Conservation (phyloP, 352 stramenopile genomes). For the Globisporangium recalcitrans region DNA sequence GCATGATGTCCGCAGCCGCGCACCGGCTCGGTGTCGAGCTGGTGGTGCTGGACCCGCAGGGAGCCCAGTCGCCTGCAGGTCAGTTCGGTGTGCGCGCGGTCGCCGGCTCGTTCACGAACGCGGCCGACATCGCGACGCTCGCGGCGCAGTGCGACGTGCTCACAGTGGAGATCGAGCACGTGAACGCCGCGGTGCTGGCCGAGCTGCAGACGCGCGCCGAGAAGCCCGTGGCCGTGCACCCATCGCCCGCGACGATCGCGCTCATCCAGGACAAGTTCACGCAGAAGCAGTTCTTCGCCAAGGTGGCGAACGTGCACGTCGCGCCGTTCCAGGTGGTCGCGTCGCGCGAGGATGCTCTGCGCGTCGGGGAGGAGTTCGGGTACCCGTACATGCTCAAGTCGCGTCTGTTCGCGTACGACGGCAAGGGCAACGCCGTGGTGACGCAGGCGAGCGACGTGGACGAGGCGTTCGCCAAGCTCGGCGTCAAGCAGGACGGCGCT, state of each 20-base stretch:
- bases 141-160: conserved; percentile 88
- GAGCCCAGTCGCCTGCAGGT: conserved; percentile 60
- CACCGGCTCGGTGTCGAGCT: conserved; percentile 93
- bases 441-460: conserved; percentile 68
- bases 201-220: conserved; percentile 65
- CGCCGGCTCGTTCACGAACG: conserved; percentile 68
- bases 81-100: conserved; percentile 73
- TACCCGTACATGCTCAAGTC: conserved; percentile 99
- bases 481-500: conserved; percentile 24
- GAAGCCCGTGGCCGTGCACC: conserved; percentile 51
- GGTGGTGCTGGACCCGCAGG: conserved; percentile 90
- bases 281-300: conserved; percentile 90
- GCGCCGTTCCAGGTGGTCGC: conserved; percentile 52
- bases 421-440: conserved; percentile 95
- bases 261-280: conserved; percentile 97
- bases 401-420: conserved; percentile 94
- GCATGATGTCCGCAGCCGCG: conserved; percentile 97
- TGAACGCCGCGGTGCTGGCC: conserved; percentile 90
- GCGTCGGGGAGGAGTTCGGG: conserved; percentile 62
- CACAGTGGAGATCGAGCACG: conserved; percentile 98
- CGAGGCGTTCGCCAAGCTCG: conserved; percentile 79
- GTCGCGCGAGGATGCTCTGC: conserved; percentile 33
- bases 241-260: conserved; percentile 86
- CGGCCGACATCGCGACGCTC: conserved; percentile 63
- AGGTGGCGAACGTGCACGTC: conserved; percentile 42